Base-by-base conservation (phyloP, 345 rosid species). In the Aurinia saxatilis region DNA sequence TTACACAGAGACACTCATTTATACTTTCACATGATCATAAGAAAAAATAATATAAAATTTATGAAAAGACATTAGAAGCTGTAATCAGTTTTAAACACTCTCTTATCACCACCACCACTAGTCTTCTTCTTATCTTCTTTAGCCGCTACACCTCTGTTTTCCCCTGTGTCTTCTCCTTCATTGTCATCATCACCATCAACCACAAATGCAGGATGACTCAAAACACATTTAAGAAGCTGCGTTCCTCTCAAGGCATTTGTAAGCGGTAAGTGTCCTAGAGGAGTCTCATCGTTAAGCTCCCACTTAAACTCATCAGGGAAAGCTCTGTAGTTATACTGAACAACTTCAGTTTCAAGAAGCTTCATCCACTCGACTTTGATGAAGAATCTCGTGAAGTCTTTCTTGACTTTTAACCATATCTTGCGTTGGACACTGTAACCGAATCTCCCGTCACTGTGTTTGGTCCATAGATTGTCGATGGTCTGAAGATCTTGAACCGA, bases 331-430 rank as follows among this genome's bases (percentile, higher is more conserved):
- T 87, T 85, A 57, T 83, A 85, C 45, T 93, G 99, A 74, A 75
- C 88, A 0, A 89, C 70, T 50, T 93, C 99, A 1, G 95, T 85
- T 45, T 85, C 90, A 5, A 93, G 93, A 66, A 82, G 88, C 82
- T 93, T 93, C 99, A 93, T 93, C 99, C 99, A 93, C 7, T 88
- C 90, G 4, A 85, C 70, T 52, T 73, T 87, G 57, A 93, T n/a
- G 72, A 93, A 93, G 50, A 89, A 82, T 34, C 47, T 82, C 2
- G 83, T 75, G 83, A 93, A 89, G 57, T 93, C 97, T 67, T 73
- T 84, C 47, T 79, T 61, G 3, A 31, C 74, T 40, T 85, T 93
- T 8, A 75, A 45, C 91, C 93, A 89, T 23, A 87, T 73, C 30
- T 55, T 81, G 75, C 78, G 85, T 17, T 93, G 99, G 6, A 89